These are phyloP conservation scores for Chlorella ohadii DNA, from an alignment of 139 green algal genomes.

Conservation along the genomic window DNA sequence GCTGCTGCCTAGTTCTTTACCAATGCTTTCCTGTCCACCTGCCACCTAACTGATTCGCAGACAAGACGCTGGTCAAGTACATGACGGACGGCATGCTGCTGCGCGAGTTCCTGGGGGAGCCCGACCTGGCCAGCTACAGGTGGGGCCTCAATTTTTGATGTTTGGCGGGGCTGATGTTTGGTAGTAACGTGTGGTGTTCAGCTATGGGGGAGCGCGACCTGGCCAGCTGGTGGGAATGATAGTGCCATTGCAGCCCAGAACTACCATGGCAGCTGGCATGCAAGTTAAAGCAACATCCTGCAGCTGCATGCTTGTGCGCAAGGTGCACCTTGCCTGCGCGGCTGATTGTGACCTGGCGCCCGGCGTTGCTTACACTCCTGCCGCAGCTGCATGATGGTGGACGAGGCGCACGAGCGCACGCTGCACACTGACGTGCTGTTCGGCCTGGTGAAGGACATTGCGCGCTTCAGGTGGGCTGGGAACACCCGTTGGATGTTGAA, in stretches of 20 bases:
- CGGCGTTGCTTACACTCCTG: slow-evolving; percentile 26
- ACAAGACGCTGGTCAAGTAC: slow-evolving; percentile 99
- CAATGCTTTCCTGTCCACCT: neutral
- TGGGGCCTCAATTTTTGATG: slow-evolving; percentile 50
- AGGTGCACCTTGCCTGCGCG: too few relatives aligned
- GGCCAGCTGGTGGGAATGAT: slow-evolving; percentile 80
- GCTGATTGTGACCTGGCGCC: too few relatives aligned
- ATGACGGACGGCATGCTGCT: slow-evolving; percentile 99
- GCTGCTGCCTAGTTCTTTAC: neutral
- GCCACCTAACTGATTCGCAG: slow-evolving; percentile 25
- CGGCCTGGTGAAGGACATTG: slow-evolving; percentile 45
- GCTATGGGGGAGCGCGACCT: slow-evolving; percentile 96
- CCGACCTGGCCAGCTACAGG: slow-evolving; percentile 94
- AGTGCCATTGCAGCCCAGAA: neutral
- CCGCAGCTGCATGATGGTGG: slow-evolving; percentile 93
- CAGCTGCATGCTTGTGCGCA: too few relatives aligned
- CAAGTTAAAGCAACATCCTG: too few relatives aligned
- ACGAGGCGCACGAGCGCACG: slow-evolving; percentile 97
- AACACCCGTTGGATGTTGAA: too few relatives aligned
- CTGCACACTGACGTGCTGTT: slow-evolving; percentile 98
- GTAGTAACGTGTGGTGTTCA: slow-evolving; percentile 63
- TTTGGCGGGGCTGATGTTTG: too few relatives aligned
- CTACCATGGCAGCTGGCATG: too few relatives aligned
- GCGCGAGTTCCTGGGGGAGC: slow-evolving; percentile 96
- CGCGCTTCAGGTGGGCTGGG: too few relatives aligned